A percentile compares a stretch with the other conserved stretches of the same genome.
Conservation (phyloP, 495 filamentous ascomycete genomes). For the Haplographium delicatum region DNA sequence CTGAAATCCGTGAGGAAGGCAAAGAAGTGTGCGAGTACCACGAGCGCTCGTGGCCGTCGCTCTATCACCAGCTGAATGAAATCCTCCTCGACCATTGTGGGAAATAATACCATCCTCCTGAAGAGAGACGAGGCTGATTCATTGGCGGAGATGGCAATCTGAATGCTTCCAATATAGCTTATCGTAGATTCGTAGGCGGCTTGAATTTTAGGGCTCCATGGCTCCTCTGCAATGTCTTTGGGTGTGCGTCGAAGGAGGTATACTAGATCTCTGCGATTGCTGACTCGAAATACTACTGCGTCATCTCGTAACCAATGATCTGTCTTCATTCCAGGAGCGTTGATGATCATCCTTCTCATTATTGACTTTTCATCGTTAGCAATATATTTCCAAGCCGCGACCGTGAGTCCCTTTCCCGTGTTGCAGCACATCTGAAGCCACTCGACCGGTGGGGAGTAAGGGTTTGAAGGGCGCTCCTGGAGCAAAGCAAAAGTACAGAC, state of each 20-base stretch:
- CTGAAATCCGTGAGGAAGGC: slow-evolving; percentile 27
- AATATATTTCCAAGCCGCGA: slow-evolving; percentile 21
- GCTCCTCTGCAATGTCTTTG: slow-evolving; percentile 20
- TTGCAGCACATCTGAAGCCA: slow-evolving; percentile 30
- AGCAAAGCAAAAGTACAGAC: slow-evolving; percentile 27
- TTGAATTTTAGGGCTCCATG: slow-evolving; percentile 27
- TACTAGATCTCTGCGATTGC: slow-evolving; percentile 15
- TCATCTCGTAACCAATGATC: slow-evolving; percentile 10
- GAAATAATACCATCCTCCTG: slow-evolving; percentile 33
- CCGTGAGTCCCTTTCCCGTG: slow-evolving; percentile 20
- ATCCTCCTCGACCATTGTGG: slow-evolving; percentile 28
- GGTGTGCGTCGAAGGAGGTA: slow-evolving; percentile 23
- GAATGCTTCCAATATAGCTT: slow-evolving; percentile 31
- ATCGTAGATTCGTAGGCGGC: slow-evolving; percentile 32
- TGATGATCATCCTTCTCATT: slow-evolving; percentile 12
- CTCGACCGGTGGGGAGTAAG: slow-evolving; percentile 34
- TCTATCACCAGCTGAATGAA: slow-evolving; percentile 33
- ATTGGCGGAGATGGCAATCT: slow-evolving; percentile 24
- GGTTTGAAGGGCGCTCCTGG: slow-evolving; percentile 26
- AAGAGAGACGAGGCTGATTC: slow-evolving; percentile 24
- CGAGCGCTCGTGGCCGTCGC: slow-evolving; percentile 33
- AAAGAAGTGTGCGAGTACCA: slow-evolving; percentile 37
- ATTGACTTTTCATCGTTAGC: slow-evolving; percentile 15
- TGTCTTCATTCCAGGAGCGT: slow-evolving; percentile 8
- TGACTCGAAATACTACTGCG: slow-evolving; percentile 19